Conservation (phyloP, 805 yeast genomes). For the Suhomyces sp. region DNA sequence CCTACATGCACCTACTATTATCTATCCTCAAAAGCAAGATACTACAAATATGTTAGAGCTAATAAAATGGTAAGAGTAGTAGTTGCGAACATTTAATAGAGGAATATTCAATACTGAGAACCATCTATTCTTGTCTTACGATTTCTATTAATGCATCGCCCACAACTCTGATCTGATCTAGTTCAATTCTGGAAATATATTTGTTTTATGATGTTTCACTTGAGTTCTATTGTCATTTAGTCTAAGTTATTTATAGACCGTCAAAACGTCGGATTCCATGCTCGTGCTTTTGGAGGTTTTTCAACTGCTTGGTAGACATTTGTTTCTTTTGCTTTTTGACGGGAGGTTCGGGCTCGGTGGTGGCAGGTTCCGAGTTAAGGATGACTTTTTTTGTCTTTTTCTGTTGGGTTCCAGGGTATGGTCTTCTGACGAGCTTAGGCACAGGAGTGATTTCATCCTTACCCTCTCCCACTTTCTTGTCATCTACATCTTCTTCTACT, state of each 20-base stretch:
- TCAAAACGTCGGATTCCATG: slow-evolving; percentile 68
- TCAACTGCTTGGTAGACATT: slow-evolving; percentile 44
- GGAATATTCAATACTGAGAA: no score
- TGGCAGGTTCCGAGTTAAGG: neutral
- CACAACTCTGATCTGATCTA: no score
- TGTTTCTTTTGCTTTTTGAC: slow-evolving; percentile 31
- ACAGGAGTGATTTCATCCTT: slow-evolving; percentile 4
- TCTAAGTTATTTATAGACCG: slow-evolving; percentile 48
- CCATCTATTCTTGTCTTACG: no score
- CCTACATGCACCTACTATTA: no score
- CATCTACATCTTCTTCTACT: slow-evolving; percentile 12
- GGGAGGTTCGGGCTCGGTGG: slow-evolving; percentile 16
- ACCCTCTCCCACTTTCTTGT: slow-evolving; percentile 12
- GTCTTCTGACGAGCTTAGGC: neutral
- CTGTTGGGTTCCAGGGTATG: slow-evolving; percentile 11
- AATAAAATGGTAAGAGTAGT: no score
- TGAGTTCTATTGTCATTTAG: no score
- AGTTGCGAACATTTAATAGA: no score
- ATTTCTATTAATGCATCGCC: no score
- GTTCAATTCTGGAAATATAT: no score
- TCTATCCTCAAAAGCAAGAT: no score
- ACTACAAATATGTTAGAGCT: no score
- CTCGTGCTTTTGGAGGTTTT: slow-evolving; percentile 49
- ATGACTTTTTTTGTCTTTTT: slow-evolving; percentile 2
- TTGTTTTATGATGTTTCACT: no score